Base-by-base conservation (phyloP, 2,329 filamentous ascomycete genomes). In the Fusarium devonianum region DNA sequence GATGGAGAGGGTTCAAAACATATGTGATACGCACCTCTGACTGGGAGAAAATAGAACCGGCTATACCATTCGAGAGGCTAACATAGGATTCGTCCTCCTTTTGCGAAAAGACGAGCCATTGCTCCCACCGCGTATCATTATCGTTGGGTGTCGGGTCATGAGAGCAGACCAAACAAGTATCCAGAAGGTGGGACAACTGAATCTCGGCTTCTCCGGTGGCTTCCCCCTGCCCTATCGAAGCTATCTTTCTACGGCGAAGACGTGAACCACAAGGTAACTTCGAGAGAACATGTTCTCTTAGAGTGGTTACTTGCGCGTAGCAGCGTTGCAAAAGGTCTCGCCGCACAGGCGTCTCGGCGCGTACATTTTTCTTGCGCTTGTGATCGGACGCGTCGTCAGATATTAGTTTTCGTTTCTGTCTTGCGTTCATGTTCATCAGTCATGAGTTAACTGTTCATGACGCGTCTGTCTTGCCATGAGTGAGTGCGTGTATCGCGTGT, bases 201-300 rank as follows among this genome's bases (percentile, higher is more conserved):
- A 61, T 56, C 52, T 81, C 77, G 6, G 66, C 29, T 7, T 72
- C 70, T 16, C 53, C 40, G 14, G 48, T 14, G 5, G 66, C 56
- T 5, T 49, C 49, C 14, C 60, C 55, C 23, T 66, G 62, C 4
- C 78, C 78, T 16, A 84, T 54, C 4, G 69, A 71, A 2, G 73
- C 66, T 36, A 87, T 78, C 62, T 84, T 86, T 64, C 77, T 83
- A 21, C 81, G 75, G 34, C 84, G 75, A 43, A 85, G 68, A 44
- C 79, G 88, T 5, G 90, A 93, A 9, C 83, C 78, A n/a, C 70
- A 59, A 1, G 89, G 87, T 9, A 95, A 79, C 51, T 78, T 82
- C 14, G 76, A 75, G 36, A 92, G 74, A 28, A 92, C 74, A 73
- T 90, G 89, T 49, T 87, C 78, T 62, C 90, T 85, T 48, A 96